Conservation (phyloP, 495 filamentous ascomycete species). For the Apodospora peruviana region DNA sequence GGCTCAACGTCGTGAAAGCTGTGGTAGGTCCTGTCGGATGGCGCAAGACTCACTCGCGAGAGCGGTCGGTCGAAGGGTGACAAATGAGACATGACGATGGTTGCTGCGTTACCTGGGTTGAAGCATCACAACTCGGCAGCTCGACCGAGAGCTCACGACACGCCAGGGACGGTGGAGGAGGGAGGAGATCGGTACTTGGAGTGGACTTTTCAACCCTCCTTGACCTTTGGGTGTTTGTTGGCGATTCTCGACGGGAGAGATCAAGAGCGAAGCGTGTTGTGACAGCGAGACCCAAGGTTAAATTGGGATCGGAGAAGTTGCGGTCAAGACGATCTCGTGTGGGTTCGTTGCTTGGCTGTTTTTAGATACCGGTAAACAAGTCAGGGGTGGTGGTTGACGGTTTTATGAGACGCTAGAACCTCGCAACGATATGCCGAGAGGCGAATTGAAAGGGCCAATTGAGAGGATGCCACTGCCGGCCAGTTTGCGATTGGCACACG, state of each 20-base stretch:
- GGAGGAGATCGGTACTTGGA: background rate
- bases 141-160: background rate
- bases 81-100: slow-evolving; percentile 25
- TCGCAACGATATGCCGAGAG: background rate
- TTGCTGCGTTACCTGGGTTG: slow-evolving; percentile 3
- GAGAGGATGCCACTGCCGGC: background rate
- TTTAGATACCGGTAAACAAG: slow-evolving; percentile 12
- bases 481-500: slow-evolving; percentile 13
- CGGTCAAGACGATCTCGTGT: slow-evolving; percentile 3
- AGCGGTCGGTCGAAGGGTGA: slow-evolving; percentile 30
- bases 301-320: slow-evolving; percentile 8
- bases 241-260: background rate
- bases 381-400: background rate
- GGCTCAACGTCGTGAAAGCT: slow-evolving; percentile 41
- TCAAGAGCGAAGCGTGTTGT: slow-evolving; percentile 6
- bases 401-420: slow-evolving; percentile 4
- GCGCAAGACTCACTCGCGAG: slow-evolving; percentile 34
- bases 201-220: too few relatives aligned
- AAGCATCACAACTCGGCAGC: slow-evolving; percentile 15
- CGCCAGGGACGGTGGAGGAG: background rate
- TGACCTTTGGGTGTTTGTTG: background rate
- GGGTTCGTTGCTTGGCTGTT: background rate
- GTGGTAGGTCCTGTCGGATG: slow-evolving; percentile 41
- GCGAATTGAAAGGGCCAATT: slow-evolving; percentile 12
- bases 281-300: slow-evolving; percentile 3